A percentile compares a stretch with the other conserved stretches of the same genome.
Conservation (phyloP, 2,329 filamentous ascomycete genomes). For the Calonectria henricotiae region DNA sequence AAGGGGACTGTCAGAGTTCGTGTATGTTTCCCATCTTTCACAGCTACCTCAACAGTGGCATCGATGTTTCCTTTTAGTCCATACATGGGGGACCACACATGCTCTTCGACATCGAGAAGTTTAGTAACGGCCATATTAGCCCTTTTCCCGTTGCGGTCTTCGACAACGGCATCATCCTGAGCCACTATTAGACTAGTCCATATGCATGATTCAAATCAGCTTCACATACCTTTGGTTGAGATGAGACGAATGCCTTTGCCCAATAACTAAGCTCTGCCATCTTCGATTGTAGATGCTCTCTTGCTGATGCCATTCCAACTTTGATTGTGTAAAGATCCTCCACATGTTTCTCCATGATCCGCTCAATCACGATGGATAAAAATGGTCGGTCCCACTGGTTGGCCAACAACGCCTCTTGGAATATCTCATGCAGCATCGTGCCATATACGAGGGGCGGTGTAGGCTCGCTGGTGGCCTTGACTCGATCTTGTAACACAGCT, state of each 20-base stretch:
- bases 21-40: conserved; percentile 78
- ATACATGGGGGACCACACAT: conserved; percentile 98
- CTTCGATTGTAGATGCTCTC: conserved; percentile 86
- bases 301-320: conserved; percentile 80
- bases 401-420: conserved; percentile 88
- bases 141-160: conserved; percentile 84
- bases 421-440: conserved; percentile 94
- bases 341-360: conserved; percentile 82
- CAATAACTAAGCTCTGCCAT: conserved; percentile 86
- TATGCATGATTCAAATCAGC: background rate
- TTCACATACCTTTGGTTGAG: conserved; percentile 75
- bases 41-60: conserved; percentile 91
- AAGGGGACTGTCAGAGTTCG: conserved; percentile 89
- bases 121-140: conserved; percentile 91
- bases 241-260: conserved; percentile 86
- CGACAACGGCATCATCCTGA: conserved; percentile 80
- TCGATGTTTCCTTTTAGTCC: conserved; percentile 98
- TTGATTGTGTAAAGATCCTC: conserved; percentile 93
- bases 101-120: conserved; percentile 95
- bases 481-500: conserved; percentile 93
- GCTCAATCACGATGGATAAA: conserved; percentile 77
- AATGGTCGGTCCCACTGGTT: conserved; percentile 86
- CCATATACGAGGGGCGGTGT: conserved; percentile 91
- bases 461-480: conserved; percentile 90
- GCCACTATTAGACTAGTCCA: conserved; percentile 52